Conservation (phyloP, 305 asterid genomes). For the Andrographis paniculata region DNA sequence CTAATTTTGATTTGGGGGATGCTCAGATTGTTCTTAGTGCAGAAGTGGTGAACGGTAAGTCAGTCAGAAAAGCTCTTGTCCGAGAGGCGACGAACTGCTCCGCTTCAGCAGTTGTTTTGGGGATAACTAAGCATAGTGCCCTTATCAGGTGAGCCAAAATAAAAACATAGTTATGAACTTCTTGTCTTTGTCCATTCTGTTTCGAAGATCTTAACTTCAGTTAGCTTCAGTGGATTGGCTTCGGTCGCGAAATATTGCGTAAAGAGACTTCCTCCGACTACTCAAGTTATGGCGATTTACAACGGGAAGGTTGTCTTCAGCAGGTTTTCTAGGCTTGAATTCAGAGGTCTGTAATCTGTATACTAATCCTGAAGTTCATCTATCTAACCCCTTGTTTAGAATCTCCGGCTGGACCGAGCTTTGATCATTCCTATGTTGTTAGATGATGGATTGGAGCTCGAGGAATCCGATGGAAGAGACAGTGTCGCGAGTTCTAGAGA, state of each 20-base stretch:
- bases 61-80: conserved; percentile 58
- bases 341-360: background rate
- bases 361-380: too few relatives aligned
- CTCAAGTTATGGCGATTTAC: conserved; percentile 64
- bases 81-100: conserved; percentile 55
- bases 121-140: conserved; percentile 48
- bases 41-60: conserved; percentile 54
- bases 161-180: background rate
- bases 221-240: conserved; percentile 44
- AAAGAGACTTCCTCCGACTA: conserved; percentile 45
- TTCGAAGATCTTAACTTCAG: conserved; percentile 16
- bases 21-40: conserved; percentile 57
- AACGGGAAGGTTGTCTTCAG: conserved; percentile 63
- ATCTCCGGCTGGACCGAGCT: conserved; percentile 11
- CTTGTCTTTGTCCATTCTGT: background rate
- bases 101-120: conserved; percentile 66
- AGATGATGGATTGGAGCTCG: conserved; percentile 43
- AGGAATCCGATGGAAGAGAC: conserved; percentile 23
- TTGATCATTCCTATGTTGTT: conserved; percentile 6
- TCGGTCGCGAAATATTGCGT: conserved; percentile 81
- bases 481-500: conserved; percentile 29
- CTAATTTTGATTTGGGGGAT: too few relatives aligned
- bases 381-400: too few relatives aligned
- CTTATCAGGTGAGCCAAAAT: conserved; percentile 45
- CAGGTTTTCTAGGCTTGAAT: conserved; percentile 30